A percentile compares a stretch with the other conserved stretches of the same genome.
Conservation (phyloP, 2,329 filamentous ascomycete genomes). For the Penicillium psychrosexuale region DNA sequence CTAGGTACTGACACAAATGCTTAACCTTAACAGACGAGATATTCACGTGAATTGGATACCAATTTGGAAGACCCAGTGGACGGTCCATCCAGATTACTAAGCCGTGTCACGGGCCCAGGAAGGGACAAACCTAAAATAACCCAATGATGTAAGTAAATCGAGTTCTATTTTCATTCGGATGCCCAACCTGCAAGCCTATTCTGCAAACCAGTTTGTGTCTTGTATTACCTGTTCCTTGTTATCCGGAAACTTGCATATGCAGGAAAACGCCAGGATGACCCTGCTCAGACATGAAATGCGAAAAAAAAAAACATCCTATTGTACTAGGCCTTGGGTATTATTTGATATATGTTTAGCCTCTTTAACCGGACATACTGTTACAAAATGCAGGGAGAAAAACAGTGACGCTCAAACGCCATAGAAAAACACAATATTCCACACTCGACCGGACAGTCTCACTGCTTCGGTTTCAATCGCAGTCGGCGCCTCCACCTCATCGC, state of each 20-base stretch:
- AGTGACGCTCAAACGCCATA: neutral
- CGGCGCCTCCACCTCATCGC: conserved; percentile 30
- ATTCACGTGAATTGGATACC: no score
- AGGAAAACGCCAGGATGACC: neutral
- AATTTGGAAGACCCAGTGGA: no score
- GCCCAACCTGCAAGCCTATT: neutral
- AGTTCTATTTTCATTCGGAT: neutral
- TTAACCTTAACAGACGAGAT: no score
- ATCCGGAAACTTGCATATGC: conserved; percentile 6
- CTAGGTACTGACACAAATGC: no score
- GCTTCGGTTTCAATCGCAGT: conserved; percentile 21
- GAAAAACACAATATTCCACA: neutral
- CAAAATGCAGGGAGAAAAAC: neutral
- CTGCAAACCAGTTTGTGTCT: neutral
- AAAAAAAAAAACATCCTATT: neutral
- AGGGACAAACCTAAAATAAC: no score
- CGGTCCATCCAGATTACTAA: no score
- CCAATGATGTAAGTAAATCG: no score
- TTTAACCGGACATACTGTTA: neutral
- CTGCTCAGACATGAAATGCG: neutral
- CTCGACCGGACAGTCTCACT: neutral
- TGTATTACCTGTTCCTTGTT: conserved; percentile 7
- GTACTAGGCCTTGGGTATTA: neutral
- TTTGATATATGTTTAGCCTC: neutral
- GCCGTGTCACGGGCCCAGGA: no score